Evolutionary conservation across 768 basidiomycete species (phyloP), one percentile per base, ranked within the genome.

Genomic region (Rhodotorula toruloides): DNA sequence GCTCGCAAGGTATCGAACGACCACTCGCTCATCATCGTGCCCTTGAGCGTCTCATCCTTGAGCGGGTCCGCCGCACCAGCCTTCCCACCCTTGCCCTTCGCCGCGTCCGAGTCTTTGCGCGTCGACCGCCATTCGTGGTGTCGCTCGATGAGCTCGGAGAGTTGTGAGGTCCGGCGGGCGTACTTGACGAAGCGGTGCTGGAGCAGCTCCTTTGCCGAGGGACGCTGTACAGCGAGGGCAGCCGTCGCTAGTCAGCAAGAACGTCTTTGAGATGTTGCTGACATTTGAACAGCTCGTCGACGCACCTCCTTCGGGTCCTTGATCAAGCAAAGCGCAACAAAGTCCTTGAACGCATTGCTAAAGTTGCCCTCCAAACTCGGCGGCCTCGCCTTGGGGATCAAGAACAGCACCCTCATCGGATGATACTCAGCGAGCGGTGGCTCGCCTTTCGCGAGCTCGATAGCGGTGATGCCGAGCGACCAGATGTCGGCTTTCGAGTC

Each of bases 341-440:
- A 99, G 71, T 97, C 93, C 76, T 93, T 93, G 81, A 98, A 98
- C 2, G 86, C 84, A 6, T 82, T 72, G 22, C 87, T 88, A 76
- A 93, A 98, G 31, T 85, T 76, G 2, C 90, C 92, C 73, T 97
- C 94, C 54, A 99, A 81, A 16, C 84, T 83, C 10, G 96, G 96
- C 9, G 96, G 87, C 70, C 91, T 90, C 25, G 93, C 91, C 79
- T 97, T 96, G 5, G 96, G 96, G 68, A 98, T 99, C 54, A 98
- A 82, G 81, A 98, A 98, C 59, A 99, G 82, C 2, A 99, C 94
- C 36, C 96, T 85, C 96, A 98, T 98, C 0, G 93, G 96, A 75
- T 98, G 96, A 77, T 97, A 94, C 77, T 98, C 94, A 8, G 91
- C 89, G 62, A 97, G 79, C 13, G 96, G 96, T 0, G 96, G 96